These are phyloP conservation scores for Fusarium sp. DNA, from an alignment of 2,329 filamentous ascomycete species.

Conservation along the genomic window DNA sequence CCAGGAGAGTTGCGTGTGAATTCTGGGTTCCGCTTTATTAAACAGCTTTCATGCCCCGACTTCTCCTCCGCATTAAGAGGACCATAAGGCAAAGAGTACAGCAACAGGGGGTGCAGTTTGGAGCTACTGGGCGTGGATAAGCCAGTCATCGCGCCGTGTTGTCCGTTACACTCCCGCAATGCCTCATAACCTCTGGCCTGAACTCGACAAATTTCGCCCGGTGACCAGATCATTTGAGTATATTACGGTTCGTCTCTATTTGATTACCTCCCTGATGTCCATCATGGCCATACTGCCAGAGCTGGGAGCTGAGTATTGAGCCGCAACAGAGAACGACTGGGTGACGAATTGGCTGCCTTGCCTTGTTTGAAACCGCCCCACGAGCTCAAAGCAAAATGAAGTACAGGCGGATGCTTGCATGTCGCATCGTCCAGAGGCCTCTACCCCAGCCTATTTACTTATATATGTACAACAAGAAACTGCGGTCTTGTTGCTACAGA, in stretches of 20 bases:
- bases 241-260: slow-evolving; percentile 25
- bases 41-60: slow-evolving; percentile 40
- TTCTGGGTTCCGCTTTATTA: slow-evolving; percentile 43
- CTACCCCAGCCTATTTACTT: slow-evolving; percentile 41
- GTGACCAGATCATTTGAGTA: slow-evolving; percentile 10
- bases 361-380: slow-evolving; percentile 39
- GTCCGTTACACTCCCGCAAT: slow-evolving; percentile 45
- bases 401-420: slow-evolving; percentile 47
- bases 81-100: slow-evolving; percentile 35
- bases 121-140: slow-evolving; percentile 36
- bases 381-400: slow-evolving; percentile 37
- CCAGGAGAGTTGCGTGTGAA: slow-evolving; percentile 34
- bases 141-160: slow-evolving; percentile 34
- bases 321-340: slow-evolving; percentile 21
- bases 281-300: slow-evolving; percentile 1
- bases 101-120: slow-evolving; percentile 39
- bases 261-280: not conserved
- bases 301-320: slow-evolving; percentile 23
- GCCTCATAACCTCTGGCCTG: slow-evolving; percentile 32
- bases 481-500: slow-evolving; percentile 29
- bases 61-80: slow-evolving; percentile 42
- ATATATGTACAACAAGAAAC: slow-evolving; percentile 43
- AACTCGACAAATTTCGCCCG: slow-evolving; percentile 26
- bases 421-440: slow-evolving; percentile 40
- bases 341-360: slow-evolving; percentile 32